A percentile compares a stretch with the other conserved stretches of the same genome.
Conservation (phyloP, 345 rosid species). For the Geranium rotundifolium region DNA sequence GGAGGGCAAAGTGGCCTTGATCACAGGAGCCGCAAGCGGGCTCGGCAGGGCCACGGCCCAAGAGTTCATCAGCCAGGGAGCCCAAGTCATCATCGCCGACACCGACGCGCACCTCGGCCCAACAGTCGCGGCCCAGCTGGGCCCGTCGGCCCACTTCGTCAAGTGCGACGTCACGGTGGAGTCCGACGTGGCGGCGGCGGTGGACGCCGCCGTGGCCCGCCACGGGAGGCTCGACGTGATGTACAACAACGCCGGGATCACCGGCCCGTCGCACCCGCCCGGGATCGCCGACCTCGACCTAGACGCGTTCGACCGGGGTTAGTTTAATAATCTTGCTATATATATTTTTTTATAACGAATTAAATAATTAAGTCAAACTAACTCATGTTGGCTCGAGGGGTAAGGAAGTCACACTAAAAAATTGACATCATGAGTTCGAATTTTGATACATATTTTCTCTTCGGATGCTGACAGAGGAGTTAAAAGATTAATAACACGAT, state of each 20-base stretch:
- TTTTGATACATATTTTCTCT: too few species aligned
- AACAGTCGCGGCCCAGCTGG: constrained; percentile 28
- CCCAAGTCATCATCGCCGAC: constrained; percentile 49
- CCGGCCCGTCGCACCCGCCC: constrained; percentile 34
- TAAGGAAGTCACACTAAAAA: too few species aligned
- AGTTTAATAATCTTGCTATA: too few species aligned
- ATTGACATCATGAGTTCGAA: too few species aligned
- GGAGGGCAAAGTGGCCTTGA: constrained; percentile 54
- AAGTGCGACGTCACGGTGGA: constrained; percentile 50
- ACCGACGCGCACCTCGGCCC: constrained; percentile 21
- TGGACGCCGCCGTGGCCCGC: constrained; percentile 22
- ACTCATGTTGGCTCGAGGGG: too few species aligned
- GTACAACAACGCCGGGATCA: constrained; percentile 71
- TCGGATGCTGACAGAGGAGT: too few species aligned
- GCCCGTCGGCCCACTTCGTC: constrained; percentile 44
- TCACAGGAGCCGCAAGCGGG: constrained; percentile 79
- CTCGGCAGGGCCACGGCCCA: constrained; percentile 64
- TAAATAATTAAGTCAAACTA: too few species aligned
- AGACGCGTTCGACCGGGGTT: constrained; percentile 44
- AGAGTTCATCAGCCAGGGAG: constrained; percentile 48
- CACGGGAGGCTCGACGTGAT: constrained; percentile 63
- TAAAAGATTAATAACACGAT: too few species aligned
- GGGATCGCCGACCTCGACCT: constrained; percentile 59
- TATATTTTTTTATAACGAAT: too few species aligned
- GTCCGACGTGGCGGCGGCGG: constrained; percentile 45